Evolutionary conservation across 2,329 filamentous ascomycete species (phyloP).

Genomic region (Diplodia intermedia): DNA sequence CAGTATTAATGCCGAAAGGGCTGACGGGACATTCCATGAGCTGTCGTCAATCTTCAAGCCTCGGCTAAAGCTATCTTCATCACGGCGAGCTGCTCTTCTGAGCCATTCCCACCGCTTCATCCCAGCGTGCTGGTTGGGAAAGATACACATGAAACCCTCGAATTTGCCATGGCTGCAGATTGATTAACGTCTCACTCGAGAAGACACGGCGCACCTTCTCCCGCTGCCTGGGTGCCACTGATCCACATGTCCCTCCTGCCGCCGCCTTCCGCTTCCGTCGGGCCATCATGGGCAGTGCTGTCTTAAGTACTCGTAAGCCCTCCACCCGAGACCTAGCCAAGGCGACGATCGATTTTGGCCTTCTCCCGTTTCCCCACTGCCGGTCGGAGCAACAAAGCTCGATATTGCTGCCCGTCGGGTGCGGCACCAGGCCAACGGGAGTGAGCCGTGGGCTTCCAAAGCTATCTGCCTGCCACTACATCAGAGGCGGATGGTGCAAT

Average conservation of each 20-base stretch:
- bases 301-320: slow-evolving; percentile 7
- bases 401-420: not conserved
- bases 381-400: not conserved
- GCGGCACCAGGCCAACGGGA: not conserved
- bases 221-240: slow-evolving; percentile 9
- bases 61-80: slow-evolving; percentile 18
- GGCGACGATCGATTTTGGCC: slow-evolving; percentile 7
- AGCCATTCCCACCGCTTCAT: slow-evolving; percentile 13
- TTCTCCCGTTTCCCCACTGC: not conserved
- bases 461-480: not conserved
- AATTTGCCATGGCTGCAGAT: slow-evolving; percentile 25
- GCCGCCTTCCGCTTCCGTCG: not conserved
- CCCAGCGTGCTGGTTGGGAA: slow-evolving; percentile 14
- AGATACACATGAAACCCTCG: slow-evolving; percentile 17
- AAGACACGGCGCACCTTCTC: slow-evolving; percentile 18
- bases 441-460: slow-evolving; percentile 1
- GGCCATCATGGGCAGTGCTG: not conserved
- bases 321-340: slow-evolving; percentile 20
- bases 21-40: slow-evolving; percentile 19
- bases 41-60: not conserved
- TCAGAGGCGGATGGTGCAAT: not conserved
- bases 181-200: slow-evolving; percentile 24
- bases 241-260: not conserved
- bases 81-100: slow-evolving; percentile 19
- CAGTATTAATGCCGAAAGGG: slow-evolving; percentile 3